These are phyloP conservation scores for Hemerocallis citrina DNA, from an alignment of 106 monocot species.

Conservation along the genomic window DNA sequence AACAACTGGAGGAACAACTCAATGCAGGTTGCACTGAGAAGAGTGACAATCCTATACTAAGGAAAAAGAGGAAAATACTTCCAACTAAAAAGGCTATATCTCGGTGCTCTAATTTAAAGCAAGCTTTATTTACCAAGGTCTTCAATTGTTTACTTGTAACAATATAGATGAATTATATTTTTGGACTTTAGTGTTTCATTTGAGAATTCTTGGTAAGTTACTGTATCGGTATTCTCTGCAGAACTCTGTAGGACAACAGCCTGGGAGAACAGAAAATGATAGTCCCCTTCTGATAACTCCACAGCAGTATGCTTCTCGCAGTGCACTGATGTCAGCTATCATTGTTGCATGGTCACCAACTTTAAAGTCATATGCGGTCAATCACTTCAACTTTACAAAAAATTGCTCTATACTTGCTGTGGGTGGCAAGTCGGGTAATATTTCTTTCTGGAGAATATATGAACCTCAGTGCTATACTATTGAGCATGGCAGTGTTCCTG, in stretches of 20 bases:
- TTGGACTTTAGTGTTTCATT: neutral
- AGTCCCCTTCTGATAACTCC: slow-evolving; percentile 31
- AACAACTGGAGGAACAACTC: no score
- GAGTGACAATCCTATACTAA: no score
- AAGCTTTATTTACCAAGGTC: no score
- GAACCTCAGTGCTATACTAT: slow-evolving; percentile 45
- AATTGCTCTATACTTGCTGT: slow-evolving; percentile 63
- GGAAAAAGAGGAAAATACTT: no score
- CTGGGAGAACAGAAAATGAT: slow-evolving; percentile 7
- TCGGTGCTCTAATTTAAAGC: no score
- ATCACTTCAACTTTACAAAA: neutral
- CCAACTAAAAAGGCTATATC: no score
- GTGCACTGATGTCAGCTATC: slow-evolving; percentile 55
- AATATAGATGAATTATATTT: no score
- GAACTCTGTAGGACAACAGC: slow-evolving; percentile 1
- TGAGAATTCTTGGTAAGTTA: neutral
- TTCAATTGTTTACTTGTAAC: no score
- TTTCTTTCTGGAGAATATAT: slow-evolving; percentile 77
- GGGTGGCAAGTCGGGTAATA: slow-evolving; percentile 71
- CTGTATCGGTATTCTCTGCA: slow-evolving; percentile 4
- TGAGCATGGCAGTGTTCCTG: slow-evolving; percentile 34
- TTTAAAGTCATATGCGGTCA: slow-evolving; percentile 29
- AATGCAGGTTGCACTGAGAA: no score
- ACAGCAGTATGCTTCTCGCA: slow-evolving; percentile 55
- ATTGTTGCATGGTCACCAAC: slow-evolving; percentile 76